A percentile compares a stretch with the other conserved stretches of the same genome.
These are phyloP conservation scores for Hymenoscyphus albidus DNA, from an alignment of 2,329 filamentous ascomycete species.

Conservation along the genomic window DNA sequence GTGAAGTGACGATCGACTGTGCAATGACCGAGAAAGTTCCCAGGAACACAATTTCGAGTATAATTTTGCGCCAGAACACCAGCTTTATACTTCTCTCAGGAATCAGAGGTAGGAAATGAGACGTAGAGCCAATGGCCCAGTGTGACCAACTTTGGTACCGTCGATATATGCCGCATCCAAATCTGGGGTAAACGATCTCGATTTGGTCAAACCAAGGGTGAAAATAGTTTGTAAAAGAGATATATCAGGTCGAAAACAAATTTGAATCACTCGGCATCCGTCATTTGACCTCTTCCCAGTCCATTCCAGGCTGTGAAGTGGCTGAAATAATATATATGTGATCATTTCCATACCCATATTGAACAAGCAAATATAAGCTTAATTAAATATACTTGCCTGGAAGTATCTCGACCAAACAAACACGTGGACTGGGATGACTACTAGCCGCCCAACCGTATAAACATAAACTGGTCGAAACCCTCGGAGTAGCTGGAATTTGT, in stretches of 20 bases:
- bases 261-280: slow-evolving; percentile 1
- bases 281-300: slow-evolving; percentile 4
- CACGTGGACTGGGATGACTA: background rate
- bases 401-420: background rate
- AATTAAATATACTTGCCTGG: background rate
- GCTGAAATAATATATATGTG: background rate
- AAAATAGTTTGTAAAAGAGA: background rate
- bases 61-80: background rate
- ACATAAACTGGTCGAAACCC: too few species aligned
- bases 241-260: background rate
- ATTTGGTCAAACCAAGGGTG: background rate
- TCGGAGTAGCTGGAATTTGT: background rate
- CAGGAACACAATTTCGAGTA: background rate
- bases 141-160: slow-evolving; percentile 4
- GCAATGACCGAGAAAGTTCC: background rate
- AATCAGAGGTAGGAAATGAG: background rate
- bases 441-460: background rate
- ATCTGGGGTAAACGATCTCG: slow-evolving; percentile 6
- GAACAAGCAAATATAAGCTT: background rate
- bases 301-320: background rate
- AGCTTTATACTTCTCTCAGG: background rate
- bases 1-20: background rate
- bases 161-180: background rate
- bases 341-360: background rate
- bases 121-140: background rate